Evolutionary conservation across 192 early-diverging fungal species (phyloP).

Genomic region (Backusella psychrophila): DNA sequence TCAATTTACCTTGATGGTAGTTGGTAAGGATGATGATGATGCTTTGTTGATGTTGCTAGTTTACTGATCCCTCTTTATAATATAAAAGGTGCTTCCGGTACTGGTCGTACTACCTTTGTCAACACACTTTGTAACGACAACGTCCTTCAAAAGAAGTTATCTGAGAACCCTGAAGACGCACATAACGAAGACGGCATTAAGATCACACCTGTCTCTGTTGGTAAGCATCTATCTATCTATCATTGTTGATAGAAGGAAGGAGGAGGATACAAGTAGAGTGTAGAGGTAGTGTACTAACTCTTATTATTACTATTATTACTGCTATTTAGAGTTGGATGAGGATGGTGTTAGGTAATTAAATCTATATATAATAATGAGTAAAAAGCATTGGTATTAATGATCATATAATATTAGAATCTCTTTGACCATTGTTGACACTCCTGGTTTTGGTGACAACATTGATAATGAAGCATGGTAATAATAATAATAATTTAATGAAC

Average conservation of each 20-base stretch:
- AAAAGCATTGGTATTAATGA: background rate
- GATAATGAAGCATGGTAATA: slow-evolving; percentile 90
- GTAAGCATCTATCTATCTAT: slow-evolving; percentile 6
- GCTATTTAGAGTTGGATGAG: slow-evolving; percentile 82
- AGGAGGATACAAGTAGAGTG: background rate
- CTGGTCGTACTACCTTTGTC: slow-evolving; percentile 97
- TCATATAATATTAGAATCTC: slow-evolving; percentile 54
- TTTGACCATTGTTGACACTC: slow-evolving; percentile 97
- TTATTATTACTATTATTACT: background rate
- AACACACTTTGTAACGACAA: slow-evolving; percentile 93
- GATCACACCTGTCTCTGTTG: slow-evolving; percentile 83
- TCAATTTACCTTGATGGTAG: slow-evolving; percentile 96
- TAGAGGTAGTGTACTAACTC: background rate
- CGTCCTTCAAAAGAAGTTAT: slow-evolving; percentile 67
- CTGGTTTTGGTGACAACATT: slow-evolving; percentile 97
- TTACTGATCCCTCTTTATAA: background rate
- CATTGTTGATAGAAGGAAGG: background rate
- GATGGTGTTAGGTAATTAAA: slow-evolving; percentile 71
- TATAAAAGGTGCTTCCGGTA: slow-evolving; percentile 68
- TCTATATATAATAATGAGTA: no score
- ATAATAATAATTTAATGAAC: background rate
- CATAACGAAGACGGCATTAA: slow-evolving; percentile 84
- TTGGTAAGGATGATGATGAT: slow-evolving; percentile 51
- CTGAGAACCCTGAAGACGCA: slow-evolving; percentile 69
- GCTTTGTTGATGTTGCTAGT: background rate